Evolutionary conservation across 192 early-diverging fungal species (phyloP), one percentile per base, ranked within the genome.

Genomic region (Umbelopsis vinacea): DNA sequence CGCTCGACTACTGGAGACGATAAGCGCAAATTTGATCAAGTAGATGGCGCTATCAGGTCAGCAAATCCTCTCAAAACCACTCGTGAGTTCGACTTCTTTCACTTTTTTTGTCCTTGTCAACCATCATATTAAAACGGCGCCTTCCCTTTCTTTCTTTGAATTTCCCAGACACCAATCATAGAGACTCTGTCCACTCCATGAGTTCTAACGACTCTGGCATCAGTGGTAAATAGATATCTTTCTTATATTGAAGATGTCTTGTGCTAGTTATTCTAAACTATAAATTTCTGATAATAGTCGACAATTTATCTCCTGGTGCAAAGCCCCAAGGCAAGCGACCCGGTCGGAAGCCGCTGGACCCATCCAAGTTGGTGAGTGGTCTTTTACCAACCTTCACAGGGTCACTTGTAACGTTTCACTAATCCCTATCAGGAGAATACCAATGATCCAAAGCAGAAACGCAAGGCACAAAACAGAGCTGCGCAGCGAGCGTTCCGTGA

Each of bases 401-500:
- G 29, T 29, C 29, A n/a, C 9, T n/a, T 52, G 19, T 71, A 54
- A 52, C 38, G 23, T 29, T 4, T 12, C 15, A 35, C 33, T 63
- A 63, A 63, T 33, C 4, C 57, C 29, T 4, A 52, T n/a, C 19
- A 71, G 54, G 52, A 71, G 52, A 74, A 37, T 33, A 52, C 23
- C 52, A 69, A 57, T 55, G 70, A 71, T 46, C 70, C 70, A 2
- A 75, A 75, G 63, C 53, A 69, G 50, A 75, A 75, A 40, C 47
- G 74, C 54, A 69, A 70, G 24, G 74, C 57, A 3, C 74, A 75
- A 47, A 75, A 75, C 69, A 26, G 74, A 54, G 68, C 53, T 46
- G 74, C 74, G n/a, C 74, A 75, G 35, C 47, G 74, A 45, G 93
- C 93, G 6, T 95, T 94, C 80, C 92, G 94, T 50, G 92, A 95